Conservation (phyloP, 1,284 basidiomycete genomes). For the Thecaphora thlaspeos region DNA sequence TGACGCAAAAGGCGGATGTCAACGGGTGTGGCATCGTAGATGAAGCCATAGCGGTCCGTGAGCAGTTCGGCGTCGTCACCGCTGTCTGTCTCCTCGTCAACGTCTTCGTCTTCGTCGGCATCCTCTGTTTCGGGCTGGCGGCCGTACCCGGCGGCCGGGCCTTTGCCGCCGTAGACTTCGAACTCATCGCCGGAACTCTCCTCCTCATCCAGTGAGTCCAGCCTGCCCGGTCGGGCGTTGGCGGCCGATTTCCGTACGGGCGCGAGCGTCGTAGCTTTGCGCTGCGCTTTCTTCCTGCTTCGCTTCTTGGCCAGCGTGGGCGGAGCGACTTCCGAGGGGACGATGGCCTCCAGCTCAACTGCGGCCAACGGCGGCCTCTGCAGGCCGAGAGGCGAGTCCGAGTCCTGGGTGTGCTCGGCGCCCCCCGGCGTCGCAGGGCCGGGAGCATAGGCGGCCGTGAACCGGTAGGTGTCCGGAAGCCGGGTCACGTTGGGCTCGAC, state of each 20-base stretch:
- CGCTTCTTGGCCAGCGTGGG: conserved; percentile 63
- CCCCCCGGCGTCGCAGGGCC: neutral
- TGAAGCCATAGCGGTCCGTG: conserved; percentile 94
- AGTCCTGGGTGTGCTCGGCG: neutral
- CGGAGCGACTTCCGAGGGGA: conserved; percentile 78
- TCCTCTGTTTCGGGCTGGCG: neutral
- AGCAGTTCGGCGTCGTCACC: conserved; percentile 64
- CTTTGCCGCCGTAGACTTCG: conserved; percentile 57
- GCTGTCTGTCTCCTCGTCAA: conserved; percentile 25
- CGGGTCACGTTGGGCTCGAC: conserved; percentile 59
- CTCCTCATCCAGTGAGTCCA: conserved; percentile 38
- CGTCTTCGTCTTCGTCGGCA: conserved; percentile 12
- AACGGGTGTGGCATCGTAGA: conserved; percentile 74
- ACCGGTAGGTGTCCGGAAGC: conserved; percentile 43
- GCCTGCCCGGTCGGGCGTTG: conserved; percentile 3
- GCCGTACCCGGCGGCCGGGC: conserved; percentile 33
- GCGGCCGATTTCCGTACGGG: neutral
- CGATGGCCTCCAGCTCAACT: conserved; percentile 86
- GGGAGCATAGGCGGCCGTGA: conserved; percentile 1
- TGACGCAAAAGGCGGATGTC: conserved; percentile 75
- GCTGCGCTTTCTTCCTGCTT: conserved; percentile 14
- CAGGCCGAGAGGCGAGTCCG: conserved; percentile 9
- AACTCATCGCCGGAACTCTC: conserved; percentile 53
- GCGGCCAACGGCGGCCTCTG: conserved; percentile 61
- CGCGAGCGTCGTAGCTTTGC: conserved; percentile 41